phyloP scores from a whole-genome alignment of 768 basidiomycete genomes.

The Tricholoma flavovirens region DNA sequence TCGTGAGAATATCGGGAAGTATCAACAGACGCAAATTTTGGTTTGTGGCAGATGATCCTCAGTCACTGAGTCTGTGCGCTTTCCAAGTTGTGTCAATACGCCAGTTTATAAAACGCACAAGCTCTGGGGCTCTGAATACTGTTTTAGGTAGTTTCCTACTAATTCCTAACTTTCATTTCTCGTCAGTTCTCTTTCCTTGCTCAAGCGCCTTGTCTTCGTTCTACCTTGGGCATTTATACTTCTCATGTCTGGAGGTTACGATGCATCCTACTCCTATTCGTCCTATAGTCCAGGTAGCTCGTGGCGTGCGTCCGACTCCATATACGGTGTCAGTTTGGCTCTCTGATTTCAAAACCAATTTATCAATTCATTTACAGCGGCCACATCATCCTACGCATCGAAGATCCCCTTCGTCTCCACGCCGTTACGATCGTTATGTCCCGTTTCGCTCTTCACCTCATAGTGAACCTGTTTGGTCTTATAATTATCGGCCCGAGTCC shows the following conservation, averaged over 20 bases:
- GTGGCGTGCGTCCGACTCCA: constrained; percentile 27
- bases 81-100: constrained; percentile 2
- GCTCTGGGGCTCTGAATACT: background rate
- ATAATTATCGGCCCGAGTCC: constrained; percentile 15
- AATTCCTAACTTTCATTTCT: background rate
- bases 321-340: constrained; percentile 35
- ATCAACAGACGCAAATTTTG: constrained; percentile 26
- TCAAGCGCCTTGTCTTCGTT: background rate
- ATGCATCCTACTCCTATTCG: constrained; percentile 27
- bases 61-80: background rate
- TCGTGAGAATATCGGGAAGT: constrained; percentile 16
- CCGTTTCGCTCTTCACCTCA: constrained; percentile 20
- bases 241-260: constrained; percentile 38
- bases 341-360: constrained; percentile 6
- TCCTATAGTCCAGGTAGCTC: constrained; percentile 26
- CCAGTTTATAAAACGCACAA: background rate
- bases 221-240: constrained; percentile 9
- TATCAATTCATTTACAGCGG: constrained; percentile 25
- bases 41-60: constrained; percentile 24
- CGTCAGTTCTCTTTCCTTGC: background rate
- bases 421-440: constrained; percentile 49
- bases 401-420: constrained; percentile 44
- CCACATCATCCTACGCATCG: constrained; percentile 32
- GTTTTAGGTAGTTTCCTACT: background rate
- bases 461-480: constrained; percentile 5